Base-by-base conservation (phyloP, 2,329 filamentous ascomycete species). In the Pseudomassariella vexata region DNA sequence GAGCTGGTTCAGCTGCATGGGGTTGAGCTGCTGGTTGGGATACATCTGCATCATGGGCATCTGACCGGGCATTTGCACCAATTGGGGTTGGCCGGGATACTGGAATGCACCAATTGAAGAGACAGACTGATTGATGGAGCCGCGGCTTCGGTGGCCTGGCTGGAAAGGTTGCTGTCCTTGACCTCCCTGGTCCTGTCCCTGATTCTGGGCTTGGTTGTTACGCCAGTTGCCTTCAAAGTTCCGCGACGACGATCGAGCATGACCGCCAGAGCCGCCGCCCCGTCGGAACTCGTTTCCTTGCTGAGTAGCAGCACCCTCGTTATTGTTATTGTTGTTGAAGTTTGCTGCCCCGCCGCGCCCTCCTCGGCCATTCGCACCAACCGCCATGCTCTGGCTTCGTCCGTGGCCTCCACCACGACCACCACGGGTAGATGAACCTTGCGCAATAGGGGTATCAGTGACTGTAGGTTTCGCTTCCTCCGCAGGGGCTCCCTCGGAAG, bases 141-240 rank as follows among this genome's bases (percentile, higher is more conserved):
- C 81, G 37, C 92, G 86, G 44, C 79, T 66, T 41, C 92, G 86
- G 60, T 98, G 92, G 25, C 90, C 87, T 21, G 90, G 89, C 59
- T 95, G 90, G 70, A 96, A 96, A 33, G 76, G 75, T 56, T 78
- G 75, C 57, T 76, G 81, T 49, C 69, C 70, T 35, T 52, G 56
- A 34, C 49, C 55, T 24, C 56, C 32, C 48, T 67, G 64, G 33
- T 82, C 81, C 55, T 86, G 84, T 44, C 79, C 77, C 60, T 86
- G 81, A 50, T 72, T 70, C 44, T 73, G 69, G 45, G 52, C 52
- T 47, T 85, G 89, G 52, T 88, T 94, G 52, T 88, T 94, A 50
- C 92, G 85, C 92, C 92, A 98, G 63, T 98, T 98, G 50, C 89
- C 82, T 47, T 98, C 92, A 53, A 96, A 96, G 63, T 96, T 98